These are phyloP conservation scores for Sambucus nigra DNA, from an alignment of 129 eudicot genomes.

Conservation along the genomic window DNA sequence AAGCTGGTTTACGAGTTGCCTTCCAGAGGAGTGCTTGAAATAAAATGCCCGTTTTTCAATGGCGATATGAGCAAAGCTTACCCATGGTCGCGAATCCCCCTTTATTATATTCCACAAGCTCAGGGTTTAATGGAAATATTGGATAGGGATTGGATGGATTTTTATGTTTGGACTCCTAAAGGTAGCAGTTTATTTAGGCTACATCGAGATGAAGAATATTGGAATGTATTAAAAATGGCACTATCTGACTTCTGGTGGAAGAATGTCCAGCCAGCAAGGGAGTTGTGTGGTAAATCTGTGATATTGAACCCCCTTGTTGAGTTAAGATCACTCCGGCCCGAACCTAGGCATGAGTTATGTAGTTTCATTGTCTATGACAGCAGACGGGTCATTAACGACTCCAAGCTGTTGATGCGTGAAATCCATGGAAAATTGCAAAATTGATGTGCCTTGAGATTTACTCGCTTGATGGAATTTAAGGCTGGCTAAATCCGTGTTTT, in stretches of 20 bases:
- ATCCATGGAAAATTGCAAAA: constrained; percentile 39
- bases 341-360: constrained; percentile 59
- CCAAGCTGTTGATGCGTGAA: constrained; percentile 62
- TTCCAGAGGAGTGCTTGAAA: constrained; percentile 56
- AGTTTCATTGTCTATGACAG: constrained; percentile 47
- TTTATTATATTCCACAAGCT: constrained; percentile 66
- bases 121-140: constrained; percentile 85
- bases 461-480: not conserved
- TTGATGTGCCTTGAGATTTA: constrained; percentile 12
- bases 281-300: constrained; percentile 34
- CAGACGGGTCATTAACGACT: constrained; percentile 40
- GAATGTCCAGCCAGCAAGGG: constrained; percentile 65
- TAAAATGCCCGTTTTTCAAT: constrained; percentile 72
- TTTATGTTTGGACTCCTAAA: constrained; percentile 76
- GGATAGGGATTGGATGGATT: constrained; percentile 88
- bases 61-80: constrained; percentile 48
- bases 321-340: constrained; percentile 42
- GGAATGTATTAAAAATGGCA: constrained; percentile 55
- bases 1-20: constrained; percentile 45
- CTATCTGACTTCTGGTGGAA: constrained; percentile 83
- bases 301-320: constrained; percentile 51
- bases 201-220: constrained; percentile 56
- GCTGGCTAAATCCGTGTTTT: too few species aligned
- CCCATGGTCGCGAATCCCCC: constrained; percentile 55
- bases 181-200: constrained; percentile 83